Evolutionary conservation across 495 filamentous ascomycete genomes (phyloP), one percentile per base, ranked within the genome.

Genomic region (Parathielavia hyrcaniae): DNA sequence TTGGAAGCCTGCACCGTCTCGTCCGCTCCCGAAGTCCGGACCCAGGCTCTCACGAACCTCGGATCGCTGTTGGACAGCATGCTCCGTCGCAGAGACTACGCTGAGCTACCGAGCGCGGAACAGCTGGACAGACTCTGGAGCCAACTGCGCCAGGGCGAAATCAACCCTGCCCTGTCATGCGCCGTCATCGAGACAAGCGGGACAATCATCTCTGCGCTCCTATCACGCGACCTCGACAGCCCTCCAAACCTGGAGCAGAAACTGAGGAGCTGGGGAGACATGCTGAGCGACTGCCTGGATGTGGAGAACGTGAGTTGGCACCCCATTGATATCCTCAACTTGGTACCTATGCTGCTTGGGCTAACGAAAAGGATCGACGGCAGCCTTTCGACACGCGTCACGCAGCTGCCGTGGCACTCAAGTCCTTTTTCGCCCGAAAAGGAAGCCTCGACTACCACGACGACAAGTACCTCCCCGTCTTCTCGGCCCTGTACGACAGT

Each of bases 321-420:
- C 57, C 43, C n/a, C 39, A 13, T 39, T 17, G n/a, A 44, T 41
- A 10, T 13, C 22, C 10, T 40, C 22, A 19, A 38, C n/a, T 38
- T 14, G 10, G 20, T 7, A 20, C 14, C 1, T 34, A 30, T 30
- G 16, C 50, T 4, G n/a, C n/a, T n/a, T n/a, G n/a, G 6, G 36
- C 14, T 45, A 50, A 62, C 40, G 53, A 22, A n/a, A n/a, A 46
- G 22, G 50, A 53, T 26, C 23, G 30, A 2, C 43, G 17, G n/a
- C 46, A 89, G 86, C 79, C 83, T 58, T 87, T 87, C 52, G 83
- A 84, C 50, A 84, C 82, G 1, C 77, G 87, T 6, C 73, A 77
- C 60, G 81, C 86, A 8, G 84, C 83, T 4, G 78, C 77, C 9
- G 19, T 36, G 4, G 66, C 75, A 1, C 67, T 77, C 34, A 53